These are phyloP conservation scores for Coniophora puteana DNA, from an alignment of 1,284 basidiomycete species.

Conservation along the genomic window DNA sequence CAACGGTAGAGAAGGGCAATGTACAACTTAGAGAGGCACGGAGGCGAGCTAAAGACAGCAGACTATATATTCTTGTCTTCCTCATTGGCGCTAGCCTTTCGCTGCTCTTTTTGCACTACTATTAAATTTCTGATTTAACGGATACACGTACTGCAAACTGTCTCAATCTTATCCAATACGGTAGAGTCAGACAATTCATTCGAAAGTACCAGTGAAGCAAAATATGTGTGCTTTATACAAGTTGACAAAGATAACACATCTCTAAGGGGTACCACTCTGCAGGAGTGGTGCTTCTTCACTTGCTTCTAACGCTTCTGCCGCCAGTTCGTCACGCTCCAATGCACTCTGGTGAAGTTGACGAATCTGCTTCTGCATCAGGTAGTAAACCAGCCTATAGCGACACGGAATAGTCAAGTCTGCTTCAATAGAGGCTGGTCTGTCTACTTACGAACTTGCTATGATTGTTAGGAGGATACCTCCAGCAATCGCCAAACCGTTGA, in stretches of 20 bases:
- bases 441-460: constrained; percentile 61
- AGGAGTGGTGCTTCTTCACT: constrained; percentile 64
- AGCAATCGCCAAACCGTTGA: constrained; percentile 58
- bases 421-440: constrained; percentile 1
- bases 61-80: constrained; percentile 83
- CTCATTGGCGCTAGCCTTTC: constrained; percentile 83
- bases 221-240: background rate
- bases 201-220: no score
- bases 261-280: background rate
- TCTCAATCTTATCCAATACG: no score
- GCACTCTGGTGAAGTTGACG: constrained; percentile 46
- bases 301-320: constrained; percentile 60
- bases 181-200: background rate
- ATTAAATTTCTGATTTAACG: constrained; percentile 44
- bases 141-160: no score
- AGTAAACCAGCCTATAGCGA: constrained; percentile 55
- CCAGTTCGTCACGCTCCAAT: constrained; percentile 50
- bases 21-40: constrained; percentile 81
- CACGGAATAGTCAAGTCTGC: constrained; percentile 9
- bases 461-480: constrained; percentile 54
- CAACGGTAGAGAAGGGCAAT: constrained; percentile 84
- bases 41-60: constrained; percentile 76
- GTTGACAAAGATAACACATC: background rate
- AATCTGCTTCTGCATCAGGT: constrained; percentile 58
- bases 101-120: constrained; percentile 84